Evolutionary conservation across 169 alveolate species (phyloP).

Genomic region (Plasmodium ovale): DNA sequence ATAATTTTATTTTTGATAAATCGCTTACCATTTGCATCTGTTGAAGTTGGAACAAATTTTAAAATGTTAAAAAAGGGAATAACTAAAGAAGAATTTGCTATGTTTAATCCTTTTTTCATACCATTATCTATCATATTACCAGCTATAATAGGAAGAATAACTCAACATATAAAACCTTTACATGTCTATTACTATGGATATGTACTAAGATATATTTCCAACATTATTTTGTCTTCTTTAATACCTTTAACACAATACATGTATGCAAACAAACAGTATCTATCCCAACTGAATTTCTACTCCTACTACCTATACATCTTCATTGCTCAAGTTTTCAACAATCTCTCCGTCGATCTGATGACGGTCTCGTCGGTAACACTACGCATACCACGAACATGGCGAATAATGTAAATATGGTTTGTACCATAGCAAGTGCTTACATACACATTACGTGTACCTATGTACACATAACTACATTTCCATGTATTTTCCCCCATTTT

Average conservation of each 20-base stretch:
- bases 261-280: conserved; percentile 43
- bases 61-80: conserved; percentile 83
- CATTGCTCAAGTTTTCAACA: conserved; percentile 76
- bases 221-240: conserved; percentile 40
- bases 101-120: conserved; percentile 78
- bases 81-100: conserved; percentile 82
- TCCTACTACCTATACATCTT: conserved; percentile 61
- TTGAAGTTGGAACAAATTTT: conserved; percentile 81
- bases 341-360: conserved; percentile 66
- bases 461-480: not conserved
- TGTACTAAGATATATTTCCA: conserved; percentile 56
- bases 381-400: not conserved
- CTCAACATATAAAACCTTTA: conserved; percentile 29
- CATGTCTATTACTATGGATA: conserved; percentile 64
- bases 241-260: conserved; percentile 70
- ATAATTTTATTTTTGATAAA: conserved; percentile 74
- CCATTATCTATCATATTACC: conserved; percentile 82
- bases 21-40: conserved; percentile 80
- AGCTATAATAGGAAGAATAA: conserved; percentile 78
- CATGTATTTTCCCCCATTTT: conserved; percentile 32
- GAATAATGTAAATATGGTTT: not conserved
- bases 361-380: conserved; percentile 68
- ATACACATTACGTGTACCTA: not conserved
- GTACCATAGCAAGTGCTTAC: not conserved
- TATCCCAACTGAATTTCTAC: conserved; percentile 19